These are phyloP conservation scores for Chlamydomonas applanata DNA, from an alignment of 139 green algal species.

Conservation along the genomic window DNA sequence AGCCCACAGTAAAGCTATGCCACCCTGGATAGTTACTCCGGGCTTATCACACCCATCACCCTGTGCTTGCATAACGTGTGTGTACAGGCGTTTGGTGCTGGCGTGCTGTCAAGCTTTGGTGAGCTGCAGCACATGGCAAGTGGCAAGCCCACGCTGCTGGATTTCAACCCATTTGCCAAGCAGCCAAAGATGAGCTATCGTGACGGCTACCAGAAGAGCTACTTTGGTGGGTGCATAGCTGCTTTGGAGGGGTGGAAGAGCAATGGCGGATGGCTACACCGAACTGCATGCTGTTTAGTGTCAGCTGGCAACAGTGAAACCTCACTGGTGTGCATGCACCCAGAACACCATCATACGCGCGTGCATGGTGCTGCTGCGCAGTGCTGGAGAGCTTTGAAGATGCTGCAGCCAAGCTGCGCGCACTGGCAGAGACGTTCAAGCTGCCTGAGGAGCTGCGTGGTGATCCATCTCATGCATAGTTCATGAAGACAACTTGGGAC, in stretches of 20 bases:
- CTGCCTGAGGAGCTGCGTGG: constrained; percentile 9
- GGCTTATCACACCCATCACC: too few relatives aligned
- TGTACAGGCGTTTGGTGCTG: constrained; percentile 74
- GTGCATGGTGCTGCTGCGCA: background rate
- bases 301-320: too few relatives aligned
- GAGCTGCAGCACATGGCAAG: constrained; percentile 84
- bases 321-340: too few relatives aligned
- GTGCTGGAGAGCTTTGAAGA: constrained; percentile 74
- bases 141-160: constrained; percentile 49
- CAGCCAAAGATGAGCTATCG: constrained; percentile 92
- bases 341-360: background rate
- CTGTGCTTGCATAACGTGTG: too few relatives aligned
- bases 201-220: constrained; percentile 77
- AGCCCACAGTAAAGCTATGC: too few relatives aligned
- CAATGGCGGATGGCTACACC: too few relatives aligned
- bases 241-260: too few relatives aligned
- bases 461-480: background rate
- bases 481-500: too few relatives aligned
- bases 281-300: too few relatives aligned
- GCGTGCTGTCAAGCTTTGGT: constrained; percentile 81
- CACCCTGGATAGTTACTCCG: too few relatives aligned
- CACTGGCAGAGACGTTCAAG: constrained; percentile 36
- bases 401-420: constrained; percentile 52
- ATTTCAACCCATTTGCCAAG: constrained; percentile 69
- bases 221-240: constrained; percentile 8